Conservation (phyloP, 805 yeast species). For the Metschnikowia matae region DNA sequence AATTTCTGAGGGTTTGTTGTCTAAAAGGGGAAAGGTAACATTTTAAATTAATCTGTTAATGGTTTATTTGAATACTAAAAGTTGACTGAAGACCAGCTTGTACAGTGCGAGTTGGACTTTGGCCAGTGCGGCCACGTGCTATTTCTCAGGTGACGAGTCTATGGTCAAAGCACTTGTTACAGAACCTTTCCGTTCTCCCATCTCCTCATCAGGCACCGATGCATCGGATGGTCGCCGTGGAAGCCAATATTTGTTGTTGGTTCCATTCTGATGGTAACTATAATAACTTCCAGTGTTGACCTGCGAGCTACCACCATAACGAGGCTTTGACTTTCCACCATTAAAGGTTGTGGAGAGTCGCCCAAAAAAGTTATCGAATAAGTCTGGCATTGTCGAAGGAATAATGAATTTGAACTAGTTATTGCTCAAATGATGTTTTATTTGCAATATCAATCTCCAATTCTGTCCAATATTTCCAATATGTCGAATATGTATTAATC, state of each 20-base stretch:
- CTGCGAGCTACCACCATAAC: slow-evolving; percentile 29
- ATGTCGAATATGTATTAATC: background rate
- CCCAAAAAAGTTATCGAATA: slow-evolving; percentile 38
- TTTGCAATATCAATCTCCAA: no score
- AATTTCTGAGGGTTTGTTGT: background rate
- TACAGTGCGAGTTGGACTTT: no score
- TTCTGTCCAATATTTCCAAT: background rate
- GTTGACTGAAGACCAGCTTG: slow-evolving; percentile 1
- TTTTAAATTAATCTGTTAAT: background rate
- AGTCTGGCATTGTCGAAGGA: slow-evolving; percentile 25
- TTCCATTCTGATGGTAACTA: slow-evolving; percentile 32
- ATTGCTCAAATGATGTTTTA: no score
- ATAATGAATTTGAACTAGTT: no score
- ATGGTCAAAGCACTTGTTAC: slow-evolving; percentile 2
- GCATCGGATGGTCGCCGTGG: slow-evolving; percentile 2
- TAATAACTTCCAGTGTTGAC: slow-evolving; percentile 38
- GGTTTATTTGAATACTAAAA: background rate
- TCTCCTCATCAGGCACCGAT: background rate
- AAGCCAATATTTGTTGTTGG: slow-evolving; percentile 38
- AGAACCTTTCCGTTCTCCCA: slow-evolving; percentile 1
- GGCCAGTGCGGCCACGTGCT: background rate
- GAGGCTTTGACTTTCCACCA: slow-evolving; percentile 33
- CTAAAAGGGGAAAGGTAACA: background rate
- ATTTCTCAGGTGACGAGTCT: background rate
- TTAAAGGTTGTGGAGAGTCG: slow-evolving; percentile 28